A percentile compares a stretch with the other conserved stretches of the same genome.
Evolutionary conservation across 2,329 filamentous ascomycete species (phyloP).

Genomic region (Sporothrix sp.): DNA sequence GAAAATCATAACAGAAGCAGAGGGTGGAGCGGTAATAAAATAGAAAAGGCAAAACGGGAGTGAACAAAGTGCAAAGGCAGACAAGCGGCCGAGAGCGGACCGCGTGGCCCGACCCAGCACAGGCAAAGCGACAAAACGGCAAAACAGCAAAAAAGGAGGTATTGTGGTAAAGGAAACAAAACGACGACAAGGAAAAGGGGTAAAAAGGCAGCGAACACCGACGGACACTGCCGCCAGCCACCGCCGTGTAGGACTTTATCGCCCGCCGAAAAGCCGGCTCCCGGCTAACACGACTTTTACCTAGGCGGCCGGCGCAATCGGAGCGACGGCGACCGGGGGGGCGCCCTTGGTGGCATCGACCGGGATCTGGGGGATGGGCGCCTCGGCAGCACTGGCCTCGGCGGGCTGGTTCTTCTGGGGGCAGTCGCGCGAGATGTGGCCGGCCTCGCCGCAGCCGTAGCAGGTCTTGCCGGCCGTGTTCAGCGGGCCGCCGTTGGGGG

Average conservation of each 20-base stretch:
- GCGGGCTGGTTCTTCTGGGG: constrained; percentile 52
- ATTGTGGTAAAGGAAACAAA: neutral
- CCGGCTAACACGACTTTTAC: no score
- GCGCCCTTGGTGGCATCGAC: constrained; percentile 31
- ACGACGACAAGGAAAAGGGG: neutral
- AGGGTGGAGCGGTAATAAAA: constrained; percentile 10
- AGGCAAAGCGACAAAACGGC: neutral
- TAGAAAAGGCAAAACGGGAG: neutral
- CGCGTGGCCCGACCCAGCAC: neutral
- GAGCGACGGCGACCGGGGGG: constrained; percentile 29
- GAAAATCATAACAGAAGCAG: no score
- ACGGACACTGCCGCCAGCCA: no score
- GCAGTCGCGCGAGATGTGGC: constrained; percentile 94
- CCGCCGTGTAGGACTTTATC: no score
- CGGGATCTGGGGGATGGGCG: constrained; percentile 33
- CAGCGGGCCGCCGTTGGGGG: constrained; percentile 88
- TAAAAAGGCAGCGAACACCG: neutral
- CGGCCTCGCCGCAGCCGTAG: constrained; percentile 93
- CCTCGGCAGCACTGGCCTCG: constrained; percentile 40
- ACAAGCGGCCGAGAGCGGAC: neutral
- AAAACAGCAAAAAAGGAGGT: neutral
- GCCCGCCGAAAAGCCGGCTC: no score
- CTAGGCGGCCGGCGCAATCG: constrained; percentile 34
- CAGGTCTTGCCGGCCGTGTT: constrained; percentile 97
- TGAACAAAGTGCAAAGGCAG: neutral